phyloP scores from a whole-genome alignment of 169 alveolate genomes.

The Theileria annulata region DNA sequence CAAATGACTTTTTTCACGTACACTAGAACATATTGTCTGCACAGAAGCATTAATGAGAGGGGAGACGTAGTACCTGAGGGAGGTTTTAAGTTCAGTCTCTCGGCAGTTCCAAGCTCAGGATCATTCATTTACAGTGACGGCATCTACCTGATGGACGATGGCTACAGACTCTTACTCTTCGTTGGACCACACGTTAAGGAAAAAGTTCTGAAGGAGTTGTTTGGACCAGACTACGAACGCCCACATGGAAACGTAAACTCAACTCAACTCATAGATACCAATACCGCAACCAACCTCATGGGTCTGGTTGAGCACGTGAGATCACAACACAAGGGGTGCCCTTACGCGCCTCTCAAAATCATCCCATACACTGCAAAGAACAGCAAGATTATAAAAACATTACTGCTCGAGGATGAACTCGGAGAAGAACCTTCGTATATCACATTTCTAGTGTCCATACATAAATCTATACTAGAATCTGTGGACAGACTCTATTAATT shows the following conservation, averaged over 20 bases:
- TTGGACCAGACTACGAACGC: constrained; percentile 44
- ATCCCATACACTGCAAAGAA: constrained; percentile 47
- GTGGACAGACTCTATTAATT: constrained; percentile 9
- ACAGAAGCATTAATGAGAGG: constrained; percentile 43
- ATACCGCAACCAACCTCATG: constrained; percentile 37
- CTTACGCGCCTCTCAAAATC: constrained; percentile 32
- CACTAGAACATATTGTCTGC: constrained; percentile 57
- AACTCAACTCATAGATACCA: constrained; percentile 18
- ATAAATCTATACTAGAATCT: constrained; percentile 34
- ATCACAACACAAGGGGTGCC: constrained; percentile 38
- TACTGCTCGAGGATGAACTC: constrained; percentile 56
- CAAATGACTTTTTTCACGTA: constrained; percentile 54
- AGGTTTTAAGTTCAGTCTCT: constrained; percentile 41
- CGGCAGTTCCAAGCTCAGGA: constrained; percentile 71
- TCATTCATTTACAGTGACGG: constrained; percentile 77
- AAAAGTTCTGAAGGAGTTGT: constrained; percentile 46
- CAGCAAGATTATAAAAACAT: constrained; percentile 32
- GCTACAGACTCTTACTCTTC: constrained; percentile 74
- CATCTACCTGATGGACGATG: constrained; percentile 78
- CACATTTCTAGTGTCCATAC: constrained; percentile 32
- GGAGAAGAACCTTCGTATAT: constrained; percentile 35
- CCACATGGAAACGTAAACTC: constrained; percentile 23
- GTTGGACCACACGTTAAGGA: constrained; percentile 74
- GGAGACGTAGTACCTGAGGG: constrained; percentile 18
- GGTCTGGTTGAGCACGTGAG: constrained; percentile 41